Conservation (phyloP, 148 eudicot species). For the Vaccinium vitisidaea region DNA sequence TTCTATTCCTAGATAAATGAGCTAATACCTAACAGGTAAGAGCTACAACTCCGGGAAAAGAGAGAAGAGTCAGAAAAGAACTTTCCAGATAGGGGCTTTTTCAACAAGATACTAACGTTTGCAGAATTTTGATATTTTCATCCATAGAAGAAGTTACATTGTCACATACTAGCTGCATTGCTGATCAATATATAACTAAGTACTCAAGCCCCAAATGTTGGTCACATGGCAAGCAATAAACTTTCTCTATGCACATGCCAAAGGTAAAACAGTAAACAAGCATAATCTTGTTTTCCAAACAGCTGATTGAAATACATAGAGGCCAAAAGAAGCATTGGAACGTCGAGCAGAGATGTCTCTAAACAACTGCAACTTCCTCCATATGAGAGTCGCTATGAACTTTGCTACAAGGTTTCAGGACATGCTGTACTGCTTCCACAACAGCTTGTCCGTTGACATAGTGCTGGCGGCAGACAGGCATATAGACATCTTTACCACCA, state of each 20-base stretch:
- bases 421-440: constrained; percentile 31
- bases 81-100: no score
- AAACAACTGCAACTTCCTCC: constrained; percentile 31
- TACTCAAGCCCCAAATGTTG: not conserved
- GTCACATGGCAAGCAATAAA: not conserved
- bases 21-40: no score
- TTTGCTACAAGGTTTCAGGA: constrained; percentile 23
- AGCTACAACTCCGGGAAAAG: no score
- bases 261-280: not conserved
- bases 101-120: not conserved
- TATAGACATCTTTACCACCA: constrained; percentile 79
- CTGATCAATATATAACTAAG: not conserved
- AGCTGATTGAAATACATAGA: constrained; percentile 9
- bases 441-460: constrained; percentile 56
- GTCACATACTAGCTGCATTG: not conserved
- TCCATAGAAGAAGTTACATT: not conserved
- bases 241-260: constrained; percentile 4
- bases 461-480: constrained; percentile 94
- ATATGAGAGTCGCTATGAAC: constrained; percentile 18
- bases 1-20: no score
- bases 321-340: not conserved
- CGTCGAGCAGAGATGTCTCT: not conserved
- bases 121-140: not conserved
- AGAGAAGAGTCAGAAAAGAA: no score
- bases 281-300: not conserved